Conservation (phyloP, 495 filamentous ascomycete genomes). For the Neurospora terricola region DNA sequence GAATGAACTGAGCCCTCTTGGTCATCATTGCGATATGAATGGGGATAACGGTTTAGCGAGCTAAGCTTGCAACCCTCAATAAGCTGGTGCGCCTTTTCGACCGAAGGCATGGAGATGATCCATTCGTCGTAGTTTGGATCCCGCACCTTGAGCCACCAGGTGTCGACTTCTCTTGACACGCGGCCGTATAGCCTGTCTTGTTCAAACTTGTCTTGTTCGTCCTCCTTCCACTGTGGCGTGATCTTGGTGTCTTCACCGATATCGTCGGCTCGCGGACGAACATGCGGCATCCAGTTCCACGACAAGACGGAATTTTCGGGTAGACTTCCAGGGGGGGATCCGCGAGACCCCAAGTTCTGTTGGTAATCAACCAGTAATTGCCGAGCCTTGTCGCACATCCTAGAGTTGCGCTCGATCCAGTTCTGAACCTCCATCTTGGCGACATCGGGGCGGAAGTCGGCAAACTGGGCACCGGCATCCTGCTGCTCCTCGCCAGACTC, state of each 20-base stretch:
- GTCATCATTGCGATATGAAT: slow-evolving; percentile 48
- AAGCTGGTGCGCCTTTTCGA: slow-evolving; percentile 39
- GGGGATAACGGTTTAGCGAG: slow-evolving; percentile 37
- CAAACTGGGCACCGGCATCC: slow-evolving; percentile 30
- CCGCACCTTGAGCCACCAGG: slow-evolving; percentile 45
- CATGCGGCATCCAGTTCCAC: slow-evolving; percentile 33
- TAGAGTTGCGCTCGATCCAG: slow-evolving; percentile 45
- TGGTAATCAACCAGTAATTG: slow-evolving; percentile 31
- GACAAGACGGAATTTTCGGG: slow-evolving; percentile 25
- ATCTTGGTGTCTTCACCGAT: slow-evolving; percentile 22
- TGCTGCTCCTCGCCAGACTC: slow-evolving; percentile 31
- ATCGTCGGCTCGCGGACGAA: slow-evolving; percentile 21
- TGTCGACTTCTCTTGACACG: slow-evolving; percentile 47
- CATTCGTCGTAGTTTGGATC: slow-evolving; percentile 44
- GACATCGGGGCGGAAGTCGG: slow-evolving; percentile 32
- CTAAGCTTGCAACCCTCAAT: slow-evolving; percentile 39
- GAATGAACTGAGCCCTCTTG: slow-evolving; percentile 48
- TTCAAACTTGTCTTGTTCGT: slow-evolving; percentile 38
- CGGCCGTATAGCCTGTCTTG: slow-evolving; percentile 42
- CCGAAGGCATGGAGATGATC: slow-evolving; percentile 40
- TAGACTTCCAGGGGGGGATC: slow-evolving; percentile 25
- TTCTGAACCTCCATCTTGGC: slow-evolving; percentile 33
- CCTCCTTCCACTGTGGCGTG: slow-evolving; percentile 31
- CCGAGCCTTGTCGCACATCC: slow-evolving; percentile 32
- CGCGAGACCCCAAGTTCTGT: slow-evolving; percentile 14